Base-by-base conservation (phyloP, 2,329 filamentous ascomycete genomes). In the Pseudogymnoascus sp. region DNA sequence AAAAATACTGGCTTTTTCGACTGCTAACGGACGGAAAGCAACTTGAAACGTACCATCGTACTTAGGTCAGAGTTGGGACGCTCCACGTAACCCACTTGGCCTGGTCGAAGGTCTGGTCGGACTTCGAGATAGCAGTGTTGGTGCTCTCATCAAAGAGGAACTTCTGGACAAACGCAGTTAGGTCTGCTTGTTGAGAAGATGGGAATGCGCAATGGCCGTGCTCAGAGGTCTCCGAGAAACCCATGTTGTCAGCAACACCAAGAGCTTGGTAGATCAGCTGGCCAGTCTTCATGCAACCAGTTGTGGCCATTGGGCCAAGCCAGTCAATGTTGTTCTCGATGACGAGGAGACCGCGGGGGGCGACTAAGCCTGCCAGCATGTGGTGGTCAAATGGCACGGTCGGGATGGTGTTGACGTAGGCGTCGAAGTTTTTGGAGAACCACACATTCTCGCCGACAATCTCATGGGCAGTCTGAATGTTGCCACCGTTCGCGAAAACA, bases 361-460 rank as follows among this genome's bases (percentile, higher is more conserved):
- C 81, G 28, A 84, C 75, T 18, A 83, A 75, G 6, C 76, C 81
- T n/a, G 80, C 81, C 41, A 85, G 77, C 65, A 80, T 78, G 70
- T 85, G 82, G 57, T 83, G 81, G 66, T 84, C 82, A 64, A 79
- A 79, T 2, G 82, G 80, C 47, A 84, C 73, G 18, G 71, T 74
- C 59, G 68, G 74, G 18, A 78, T 76, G 64, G 75, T 73, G 64
- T 73, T 75, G 58, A 76, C 76, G 71, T 81, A 83, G 4, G 71
- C 62, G 71, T 85, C 77, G 70, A 86, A 82, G 57, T 74, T 73
- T 33, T 74, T 74, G 60, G 80, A 82, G 76, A 86, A 85, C 83
- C 84, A 87, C 18, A 83, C 81, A 66, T 86, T 85, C 74, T 86
- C 83, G 35, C 72, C 74, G 4, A 85, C 75, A 65, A 86, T 85